Evolutionary conservation across 2,329 filamentous ascomycete genomes (phyloP), one percentile per base, ranked within the genome.

Genomic region (Cercospora sp.): DNA sequence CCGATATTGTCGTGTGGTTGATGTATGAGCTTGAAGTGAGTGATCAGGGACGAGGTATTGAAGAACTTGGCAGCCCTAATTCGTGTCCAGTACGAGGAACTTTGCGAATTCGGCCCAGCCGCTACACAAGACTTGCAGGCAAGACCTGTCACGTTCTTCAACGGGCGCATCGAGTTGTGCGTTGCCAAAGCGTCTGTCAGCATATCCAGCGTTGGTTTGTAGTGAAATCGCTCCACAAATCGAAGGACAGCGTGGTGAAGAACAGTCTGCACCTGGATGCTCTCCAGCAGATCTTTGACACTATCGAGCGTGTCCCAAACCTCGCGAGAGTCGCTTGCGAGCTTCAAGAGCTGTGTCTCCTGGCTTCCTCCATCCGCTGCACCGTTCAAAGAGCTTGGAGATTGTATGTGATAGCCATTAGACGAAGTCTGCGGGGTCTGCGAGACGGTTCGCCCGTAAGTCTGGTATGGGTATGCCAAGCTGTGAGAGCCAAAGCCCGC

Each of bases 261-360:
- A 9, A 91, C 82, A 58, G 88, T 73, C 68, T 86, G 86, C 16
- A 91, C 83, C 71, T 88, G 87, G 58, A 91, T 83, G 68, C 85
- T 86, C 45, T 86, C 85, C 13, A 88, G 85, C 16, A 92, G 79
- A 61, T 88, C 85, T 72, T 87, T 87, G 69, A 92, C 81, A 3
- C 83, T 83, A 7, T 84, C 84, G 2, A 89, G 85, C 23, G 82
- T 79, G 69, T 86, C 85, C 90, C 90, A 94, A 40, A 90, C 78
- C 26, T 88, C 85, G 67, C 86, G 84, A 4, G 87, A 85, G 74
- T 85, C 83, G 51, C 79, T 81, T 9, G 84, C 83, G 68, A 91
- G 60, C 61, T 73, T 70, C 23, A 65, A 66, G 33, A 73, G 58
- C 51, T 75, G 72, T 9, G 60, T 68, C 48, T 70, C 70, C 31